Evolutionary conservation across 2,329 filamentous ascomycete genomes (phyloP), one percentile per base, ranked within the genome.

Genomic region (Scedosporium boydii): DNA sequence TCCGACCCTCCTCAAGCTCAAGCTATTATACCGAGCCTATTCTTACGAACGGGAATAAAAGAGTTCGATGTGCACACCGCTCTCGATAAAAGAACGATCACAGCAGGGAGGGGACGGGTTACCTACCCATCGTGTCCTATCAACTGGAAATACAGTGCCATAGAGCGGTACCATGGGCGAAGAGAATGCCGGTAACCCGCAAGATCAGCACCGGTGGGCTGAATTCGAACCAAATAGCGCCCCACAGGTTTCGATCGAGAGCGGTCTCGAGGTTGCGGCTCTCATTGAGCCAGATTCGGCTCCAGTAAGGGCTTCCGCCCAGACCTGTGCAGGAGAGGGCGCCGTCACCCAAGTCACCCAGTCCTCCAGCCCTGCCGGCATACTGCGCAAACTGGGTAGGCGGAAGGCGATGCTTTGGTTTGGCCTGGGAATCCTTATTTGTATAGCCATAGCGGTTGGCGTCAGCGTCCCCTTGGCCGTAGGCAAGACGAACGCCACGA

Each of bases 181-280:
- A 6, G 14, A 12, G 23, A 27, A 26, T 9, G 23, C 26, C 57
- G 18, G 1, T 16, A 16, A 7, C 21, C 21, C 38, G n/a, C 34
- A 12, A 21, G 10, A 9, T 29, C 26, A 34, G 27, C 42, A 44
- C 18, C 44, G 9, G 5, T 59, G 57, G 44, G 44, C 38, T n/a
- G 57, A 59, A 42, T 42, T 59, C 38, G 57, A 59, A 29, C 57
- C 57, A 21, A 44, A 59, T 42, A 46, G 38, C 18, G 57, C 57
- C 12, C 57, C 57, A 5, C 57, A 59, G 26, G 38, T 59, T 10
- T 44, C 34, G 34, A 44, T 59, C 12, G 57, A 21, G 10, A 44
- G 14, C 34, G 57, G 14, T 16, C 57, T 42, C 10, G 57, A 46
- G 38, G n/a, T 46, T 23, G 38, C 42, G 12, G 3, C 38, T 16